A percentile compares a stretch with the other conserved stretches of the same genome.
These are phyloP conservation scores for Cryphonectria radicalis DNA, from an alignment of 2,329 filamentous ascomycete genomes.

Conservation along the genomic window DNA sequence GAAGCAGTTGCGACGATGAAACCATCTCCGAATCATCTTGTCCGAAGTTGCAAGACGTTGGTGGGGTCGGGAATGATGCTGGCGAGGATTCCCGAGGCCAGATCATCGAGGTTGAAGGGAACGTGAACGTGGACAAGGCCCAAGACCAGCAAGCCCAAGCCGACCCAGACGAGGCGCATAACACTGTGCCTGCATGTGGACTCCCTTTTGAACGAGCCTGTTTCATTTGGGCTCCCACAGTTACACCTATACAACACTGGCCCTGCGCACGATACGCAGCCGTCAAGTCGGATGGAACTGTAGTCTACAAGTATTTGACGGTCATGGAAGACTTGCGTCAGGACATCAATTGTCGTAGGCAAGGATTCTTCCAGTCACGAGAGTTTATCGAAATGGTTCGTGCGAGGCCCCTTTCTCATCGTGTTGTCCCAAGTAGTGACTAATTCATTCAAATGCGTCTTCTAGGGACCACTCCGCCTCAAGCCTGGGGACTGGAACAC, in stretches of 20 bases:
- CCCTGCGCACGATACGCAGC: conserved; percentile 7
- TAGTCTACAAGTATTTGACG: conserved; percentile 18
- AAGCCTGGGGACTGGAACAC: conserved; percentile 17
- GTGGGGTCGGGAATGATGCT: neutral
- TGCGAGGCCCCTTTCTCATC: neutral
- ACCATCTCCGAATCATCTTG: neutral
- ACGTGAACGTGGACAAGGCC: neutral
- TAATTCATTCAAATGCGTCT: no score
- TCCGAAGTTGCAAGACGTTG: neutral
- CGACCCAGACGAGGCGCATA: neutral
- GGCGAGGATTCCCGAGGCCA: neutral
- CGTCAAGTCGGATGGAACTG: neutral
- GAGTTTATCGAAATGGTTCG: neutral
- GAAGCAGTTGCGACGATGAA: neutral
- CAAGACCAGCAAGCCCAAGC: neutral
- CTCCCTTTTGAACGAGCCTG: neutral
- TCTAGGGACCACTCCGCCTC: neutral
- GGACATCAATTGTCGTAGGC: no score
- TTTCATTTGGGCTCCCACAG: neutral
- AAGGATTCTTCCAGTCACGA: neutral
- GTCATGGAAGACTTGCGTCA: neutral
- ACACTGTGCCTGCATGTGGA: neutral
- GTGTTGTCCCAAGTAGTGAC: neutral
- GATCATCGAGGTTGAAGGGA: neutral
- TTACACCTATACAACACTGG: neutral